phyloP scores from a whole-genome alignment of 352 stramenopile genomes.

The Globisporangium spinosum region DNA sequence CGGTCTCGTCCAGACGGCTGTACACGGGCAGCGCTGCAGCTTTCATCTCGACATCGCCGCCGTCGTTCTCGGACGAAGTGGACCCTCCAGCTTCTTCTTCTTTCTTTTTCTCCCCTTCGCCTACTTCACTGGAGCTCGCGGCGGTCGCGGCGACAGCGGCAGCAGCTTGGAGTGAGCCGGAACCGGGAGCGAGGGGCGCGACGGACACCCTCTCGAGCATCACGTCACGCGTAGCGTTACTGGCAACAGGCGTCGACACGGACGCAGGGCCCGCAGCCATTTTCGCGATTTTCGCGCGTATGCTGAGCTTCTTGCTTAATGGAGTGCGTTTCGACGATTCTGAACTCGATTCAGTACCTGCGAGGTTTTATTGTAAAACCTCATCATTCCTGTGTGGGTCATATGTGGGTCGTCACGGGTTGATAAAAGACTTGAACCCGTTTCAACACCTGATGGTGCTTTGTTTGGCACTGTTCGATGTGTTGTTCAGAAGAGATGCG shows the following conservation, averaged over 20 bases:
- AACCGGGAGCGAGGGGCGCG: not conserved
- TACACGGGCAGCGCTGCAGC: slow-evolving; percentile 21
- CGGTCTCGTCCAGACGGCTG: slow-evolving; percentile 59
- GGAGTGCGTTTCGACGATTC: slow-evolving; percentile 1
- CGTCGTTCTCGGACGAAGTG: not conserved
- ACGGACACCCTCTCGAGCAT: not conserved
- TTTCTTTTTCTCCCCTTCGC: not conserved
- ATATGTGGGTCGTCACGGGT: no score
- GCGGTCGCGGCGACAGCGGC: not conserved
- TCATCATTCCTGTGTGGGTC: no score
- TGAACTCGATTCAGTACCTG: slow-evolving; percentile 11
- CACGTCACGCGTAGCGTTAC: not conserved
- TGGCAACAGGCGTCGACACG: not conserved
- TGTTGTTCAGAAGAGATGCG: no score
- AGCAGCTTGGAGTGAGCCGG: not conserved
- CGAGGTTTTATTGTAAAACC: slow-evolving; percentile 1
- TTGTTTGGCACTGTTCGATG: no score
- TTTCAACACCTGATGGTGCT: no score
- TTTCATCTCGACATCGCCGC: slow-evolving; percentile 14
- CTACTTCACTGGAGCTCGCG: not conserved
- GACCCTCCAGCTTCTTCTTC: not conserved
- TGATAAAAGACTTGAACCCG: no score
- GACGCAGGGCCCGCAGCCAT: not conserved
- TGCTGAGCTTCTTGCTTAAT: slow-evolving; percentile 6
- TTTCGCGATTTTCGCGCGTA: not conserved